Evolutionary conservation across 139 green algal species (phyloP), one percentile per base, ranked within the genome.

Genomic region (Zygnema circumcarinatum): DNA sequence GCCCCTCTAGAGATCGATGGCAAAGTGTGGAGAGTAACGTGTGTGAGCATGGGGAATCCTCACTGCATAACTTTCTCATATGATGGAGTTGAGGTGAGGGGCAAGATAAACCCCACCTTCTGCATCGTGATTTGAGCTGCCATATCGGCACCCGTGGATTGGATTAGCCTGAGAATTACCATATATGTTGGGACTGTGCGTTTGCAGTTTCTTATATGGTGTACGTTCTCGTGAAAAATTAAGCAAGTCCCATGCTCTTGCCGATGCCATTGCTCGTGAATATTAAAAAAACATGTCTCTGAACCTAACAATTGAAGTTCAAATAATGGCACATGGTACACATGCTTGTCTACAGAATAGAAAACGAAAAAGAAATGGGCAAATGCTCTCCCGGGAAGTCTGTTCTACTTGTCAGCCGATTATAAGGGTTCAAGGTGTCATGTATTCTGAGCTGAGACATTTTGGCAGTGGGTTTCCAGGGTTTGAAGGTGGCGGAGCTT

Each of bases 31-130:
- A 86, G 89, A 2, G 90, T 98, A 53, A 98, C 97, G 0, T 95
- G 93, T 87, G 96, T 99, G 33, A 96, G 92, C 90, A 99, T 99
- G 97, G 97, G 97, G 82, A 99, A 99, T 92, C 97, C 97, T 0
- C 97, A 99, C 88, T 96, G 95, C 3, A 84, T 99, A 33, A 95
- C 93, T 3, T 99, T 96, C 89, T 82, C 81, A 54, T 90, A 72
- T 1, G 93, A 80, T 1, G 33, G 1, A 89, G 47, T 1, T 2
- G 72, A 52, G 20, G 40, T 69, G 40, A 21, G 79, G 33, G 1
- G 16, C 47, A 62, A 62, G 7, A 16, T 62, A 62, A 16, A 62
- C 7, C 16, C 7, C 47, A 16, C 16, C 7, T 25, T 62, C 47
- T 25, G 47, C 47, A 62, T 25, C 47, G 16, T 16, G 16, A 16